Evolutionary conservation across 2,329 filamentous ascomycete genomes (phyloP).

Genomic region (Ascochyta fabae): DNA sequence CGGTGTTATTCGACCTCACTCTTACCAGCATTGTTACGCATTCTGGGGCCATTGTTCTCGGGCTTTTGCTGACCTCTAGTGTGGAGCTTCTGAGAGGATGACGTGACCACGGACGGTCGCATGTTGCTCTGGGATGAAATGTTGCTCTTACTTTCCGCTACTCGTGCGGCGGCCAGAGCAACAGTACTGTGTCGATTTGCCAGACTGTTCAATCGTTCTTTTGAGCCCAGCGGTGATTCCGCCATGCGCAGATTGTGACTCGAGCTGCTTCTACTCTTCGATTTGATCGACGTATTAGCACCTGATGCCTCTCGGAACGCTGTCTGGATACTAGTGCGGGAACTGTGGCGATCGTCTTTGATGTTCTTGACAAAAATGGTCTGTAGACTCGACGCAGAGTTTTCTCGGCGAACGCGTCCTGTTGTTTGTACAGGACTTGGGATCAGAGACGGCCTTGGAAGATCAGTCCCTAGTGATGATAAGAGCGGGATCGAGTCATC

Average conservation of each 20-base stretch:
- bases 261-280: slow-evolving; percentile 31
- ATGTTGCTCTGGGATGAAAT: slow-evolving; percentile 11
- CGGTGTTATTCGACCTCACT: slow-evolving; percentile 1
- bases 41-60: slow-evolving; percentile 10
- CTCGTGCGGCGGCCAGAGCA: slow-evolving; percentile 29
- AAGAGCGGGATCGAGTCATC: not conserved
- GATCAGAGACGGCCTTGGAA: slow-evolving; percentile 47
- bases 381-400: slow-evolving; percentile 48
- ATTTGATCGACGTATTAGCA: slow-evolving; percentile 16
- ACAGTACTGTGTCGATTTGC: slow-evolving; percentile 28
- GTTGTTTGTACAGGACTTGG: slow-evolving; percentile 51
- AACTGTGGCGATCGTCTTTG: slow-evolving; percentile 36
- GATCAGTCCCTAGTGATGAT: slow-evolving; percentile 8
- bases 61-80: not conserved
- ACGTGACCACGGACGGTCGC: slow-evolving; percentile 7
- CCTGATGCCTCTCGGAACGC: slow-evolving; percentile 31
- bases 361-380: slow-evolving; percentile 30
- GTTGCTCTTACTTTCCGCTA: slow-evolving; percentile 15
- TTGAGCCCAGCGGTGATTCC: slow-evolving; percentile 18
- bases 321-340: slow-evolving; percentile 39
- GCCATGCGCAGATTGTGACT: slow-evolving; percentile 15
- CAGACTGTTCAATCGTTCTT: slow-evolving; percentile 27
- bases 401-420: slow-evolving; percentile 47
- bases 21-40: not conserved
- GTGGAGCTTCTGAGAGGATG: slow-evolving; percentile 3